Base-by-base conservation (phyloP, 371 early-diverging fungal genomes). In the Zopfochytrium polystomum region DNA sequence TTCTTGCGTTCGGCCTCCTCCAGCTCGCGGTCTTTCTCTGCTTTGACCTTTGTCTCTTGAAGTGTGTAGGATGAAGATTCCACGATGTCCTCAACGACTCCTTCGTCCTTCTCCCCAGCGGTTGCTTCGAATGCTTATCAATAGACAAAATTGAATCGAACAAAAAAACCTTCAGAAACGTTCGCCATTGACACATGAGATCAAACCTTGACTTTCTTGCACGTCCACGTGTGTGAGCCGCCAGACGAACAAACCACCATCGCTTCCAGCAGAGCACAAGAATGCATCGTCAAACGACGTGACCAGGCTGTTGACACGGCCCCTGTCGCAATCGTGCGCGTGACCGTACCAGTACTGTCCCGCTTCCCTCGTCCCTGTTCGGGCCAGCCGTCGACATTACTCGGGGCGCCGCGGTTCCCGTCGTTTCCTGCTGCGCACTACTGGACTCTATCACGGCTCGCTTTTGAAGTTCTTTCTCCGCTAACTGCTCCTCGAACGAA, bases 221-320 rank as follows among this genome's bases (percentile, higher is more conserved):
- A 76, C 58, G 1, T 58, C 63, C 34, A 74, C 74, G 5, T 59
- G 30, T 7, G 25, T 27, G 25, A 64, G 63, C 52, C 74, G 54
- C 69, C 76, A 77, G 22, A 75, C 54, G 46, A 83, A 78, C 25
- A 78, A 33, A 2, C 77, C 80, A 2, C 83, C 81, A 58, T 83
- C 81, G 5, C 35, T 53, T 3, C 79, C 83, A 11, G 66, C 62
- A 5, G 71, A 62, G 7, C 61, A 52, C 4, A 77, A 45, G 52
- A 76, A 75, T 13, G 81, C 47, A 22, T 78, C 78, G 56, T 81
- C 83, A 47, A 75, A 80, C 1, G 75, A 70, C 9, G 68, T 58
- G 0, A 49, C 23, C 1, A 78, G 55, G 31, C 58, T 51, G n/a
- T 62, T 62, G 1, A 79, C 63, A 13, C 48, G 47, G 2, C 81